Percentiles rank a stretch among this genome's conserved stretches.
Conservation (phyloP, 164 flowering plant genomes). For the Vitis vinifera region ASM3070453v1 NC_081823.1:8806001-8806500, state of each 20-base stretch:
- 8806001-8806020: constrained; percentile 72
- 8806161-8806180: constrained; percentile 96
- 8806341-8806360: constrained; percentile 93
- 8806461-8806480: constrained; percentile 58
- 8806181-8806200: constrained; percentile 53
- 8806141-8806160: constrained; percentile 95
- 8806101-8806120: constrained; percentile 81
- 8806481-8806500: constrained; percentile 65
- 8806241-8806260: constrained; percentile 61
- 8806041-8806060: constrained; percentile 97
- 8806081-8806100: constrained; percentile 88
- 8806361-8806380: constrained; percentile 73
- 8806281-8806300: constrained; percentile 84
- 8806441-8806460: constrained; percentile 73
- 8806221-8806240: constrained; percentile 7
- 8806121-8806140: constrained; percentile 98
- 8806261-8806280: constrained; percentile 94
- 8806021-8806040: constrained; percentile 95
- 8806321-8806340: constrained; percentile 93
- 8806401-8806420: constrained; percentile 75
- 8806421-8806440: constrained; percentile 82
- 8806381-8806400: constrained; percentile 62
- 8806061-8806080: constrained; percentile 97
- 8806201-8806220: background rate
- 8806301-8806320: constrained; percentile 93